Evolutionary conservation across 768 basidiomycete genomes (phyloP).

Genomic region (Boletus barrowsii): DNA sequence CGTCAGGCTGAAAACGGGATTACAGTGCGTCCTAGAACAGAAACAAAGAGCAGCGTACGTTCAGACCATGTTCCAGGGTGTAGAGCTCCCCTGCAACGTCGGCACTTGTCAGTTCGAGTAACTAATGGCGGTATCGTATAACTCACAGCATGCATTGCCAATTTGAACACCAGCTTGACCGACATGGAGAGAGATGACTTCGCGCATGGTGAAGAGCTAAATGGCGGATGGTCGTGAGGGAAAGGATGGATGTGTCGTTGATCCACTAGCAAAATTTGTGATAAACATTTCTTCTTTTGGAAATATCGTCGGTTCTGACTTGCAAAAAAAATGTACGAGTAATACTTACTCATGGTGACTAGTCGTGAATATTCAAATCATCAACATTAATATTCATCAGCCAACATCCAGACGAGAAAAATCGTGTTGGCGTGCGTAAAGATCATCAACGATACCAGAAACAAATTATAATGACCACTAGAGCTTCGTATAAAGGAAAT

Average conservation of each 20-base stretch:
- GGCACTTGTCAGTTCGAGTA: conserved; percentile 6
- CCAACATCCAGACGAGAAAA: too few species aligned
- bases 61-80: conserved; percentile 95
- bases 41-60: conserved; percentile 50
- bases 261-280: conserved; percentile 12
- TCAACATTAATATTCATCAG: too few species aligned
- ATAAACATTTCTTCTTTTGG: conserved; percentile 20
- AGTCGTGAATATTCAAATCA: too few species aligned
- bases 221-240: conserved; percentile 13
- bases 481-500: conserved; percentile 26
- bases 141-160: conserved; percentile 94
- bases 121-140: background rate
- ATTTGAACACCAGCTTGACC: conserved; percentile 97
- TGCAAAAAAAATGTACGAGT: too few species aligned
- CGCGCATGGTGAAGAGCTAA: conserved; percentile 56
- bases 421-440: conserved; percentile 26
- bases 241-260: background rate
- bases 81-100: conserved; percentile 83
- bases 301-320: conserved; percentile 15
- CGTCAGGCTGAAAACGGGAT: conserved; percentile 67
- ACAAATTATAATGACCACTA: conserved; percentile 32
- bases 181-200: conserved; percentile 95
- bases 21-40: conserved; percentile 12
- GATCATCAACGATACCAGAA: conserved; percentile 30
- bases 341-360: too few species aligned